Conservation (phyloP, 805 yeast genomes). For the Saccharomycopsis microspora region DNA sequence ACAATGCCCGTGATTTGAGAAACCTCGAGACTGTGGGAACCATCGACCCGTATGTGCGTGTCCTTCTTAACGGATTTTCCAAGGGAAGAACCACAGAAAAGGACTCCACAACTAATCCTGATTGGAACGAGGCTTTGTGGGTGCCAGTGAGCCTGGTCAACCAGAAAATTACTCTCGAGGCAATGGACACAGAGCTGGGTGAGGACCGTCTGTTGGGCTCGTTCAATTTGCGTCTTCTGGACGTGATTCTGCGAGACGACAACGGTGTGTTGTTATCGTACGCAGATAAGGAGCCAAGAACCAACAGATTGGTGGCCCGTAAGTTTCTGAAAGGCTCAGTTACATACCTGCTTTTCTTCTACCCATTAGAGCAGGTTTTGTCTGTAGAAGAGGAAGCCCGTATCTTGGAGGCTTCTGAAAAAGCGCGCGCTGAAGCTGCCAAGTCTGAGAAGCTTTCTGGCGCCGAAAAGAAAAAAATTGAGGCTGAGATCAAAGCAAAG, state of each 20-base stretch:
- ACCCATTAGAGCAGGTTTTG: slow-evolving; percentile 72
- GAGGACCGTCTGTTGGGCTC: slow-evolving; percentile 83
- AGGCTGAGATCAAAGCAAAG: slow-evolving; percentile 20
- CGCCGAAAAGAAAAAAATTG: slow-evolving; percentile 22
- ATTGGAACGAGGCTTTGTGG: slow-evolving; percentile 75
- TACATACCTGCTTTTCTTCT: slow-evolving; percentile 66
- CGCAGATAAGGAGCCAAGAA: slow-evolving; percentile 42
- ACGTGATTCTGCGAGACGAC: slow-evolving; percentile 60
- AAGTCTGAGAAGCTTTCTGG: slow-evolving; percentile 19
- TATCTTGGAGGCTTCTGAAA: slow-evolving; percentile 32
- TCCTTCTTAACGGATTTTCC: slow-evolving; percentile 65
- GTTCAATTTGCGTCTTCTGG: slow-evolving; percentile 56
- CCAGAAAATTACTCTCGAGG: slow-evolving; percentile 77
- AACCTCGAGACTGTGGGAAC: slow-evolving; percentile 85
- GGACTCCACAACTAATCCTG: slow-evolving; percentile 63
- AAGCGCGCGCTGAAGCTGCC: slow-evolving; percentile 26
- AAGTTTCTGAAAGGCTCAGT: slow-evolving; percentile 77
- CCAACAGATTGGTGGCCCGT: slow-evolving; percentile 54
- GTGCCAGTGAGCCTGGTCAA: slow-evolving; percentile 74
- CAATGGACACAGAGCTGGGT: slow-evolving; percentile 74
- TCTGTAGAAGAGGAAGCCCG: slow-evolving; percentile 63
- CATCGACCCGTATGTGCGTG: slow-evolving; percentile 83
- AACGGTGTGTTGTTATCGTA: slow-evolving; percentile 47
- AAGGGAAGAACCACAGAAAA: slow-evolving; percentile 66
- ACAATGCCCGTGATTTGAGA: slow-evolving; percentile 60